A percentile compares a stretch with the other conserved stretches of the same genome.
Conservation (phyloP, 371 early-diverging fungal species). For the Syncephalis plumigaleata region DNA sequence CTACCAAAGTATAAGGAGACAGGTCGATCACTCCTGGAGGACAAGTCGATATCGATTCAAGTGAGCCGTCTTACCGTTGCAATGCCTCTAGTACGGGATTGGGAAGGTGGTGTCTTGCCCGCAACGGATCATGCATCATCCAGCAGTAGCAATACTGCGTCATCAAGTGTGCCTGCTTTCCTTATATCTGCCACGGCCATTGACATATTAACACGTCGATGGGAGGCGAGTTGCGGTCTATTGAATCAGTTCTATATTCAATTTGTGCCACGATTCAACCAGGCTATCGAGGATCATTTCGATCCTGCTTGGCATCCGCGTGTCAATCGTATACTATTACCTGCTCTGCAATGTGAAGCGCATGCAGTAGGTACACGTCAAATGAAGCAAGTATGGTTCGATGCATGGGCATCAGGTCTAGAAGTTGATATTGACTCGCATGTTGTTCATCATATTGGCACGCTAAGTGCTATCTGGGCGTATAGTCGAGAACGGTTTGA, state of each 20-base stretch:
- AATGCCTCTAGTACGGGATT: conserved; percentile 36
- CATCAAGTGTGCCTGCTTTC: conserved; percentile 24
- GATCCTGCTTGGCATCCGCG: conserved; percentile 39
- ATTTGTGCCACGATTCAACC: conserved; percentile 57
- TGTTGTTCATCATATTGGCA: conserved; percentile 51
- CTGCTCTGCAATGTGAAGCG: conserved; percentile 32
- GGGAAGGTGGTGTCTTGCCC: conserved; percentile 17
- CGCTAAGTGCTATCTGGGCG: conserved; percentile 42
- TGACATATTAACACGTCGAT: conserved; percentile 31
- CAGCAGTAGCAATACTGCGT: no score
- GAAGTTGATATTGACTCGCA: conserved; percentile 44
- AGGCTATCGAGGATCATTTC: conserved; percentile 47
- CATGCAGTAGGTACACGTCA: conserved; percentile 14
- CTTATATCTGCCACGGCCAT: conserved; percentile 37
- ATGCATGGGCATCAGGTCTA: conserved; percentile 45
- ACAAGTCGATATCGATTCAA: conserved; percentile 26
- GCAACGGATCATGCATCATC: conserved; percentile 10
- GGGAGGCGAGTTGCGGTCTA: conserved; percentile 32
- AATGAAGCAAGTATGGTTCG: conserved; percentile 24
- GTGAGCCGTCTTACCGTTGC: conserved; percentile 43
- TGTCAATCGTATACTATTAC: conserved; percentile 44
- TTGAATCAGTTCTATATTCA: conserved; percentile 43
- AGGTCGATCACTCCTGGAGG: conserved; percentile 30
- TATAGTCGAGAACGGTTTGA: conserved; percentile 32
- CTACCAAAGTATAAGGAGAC: conserved; percentile 22